A percentile compares a stretch with the other conserved stretches of the same genome.
These are phyloP conservation scores for Schrenkiella parvula DNA, from an alignment of 345 rosid genomes.

Conservation along the genomic window DNA sequence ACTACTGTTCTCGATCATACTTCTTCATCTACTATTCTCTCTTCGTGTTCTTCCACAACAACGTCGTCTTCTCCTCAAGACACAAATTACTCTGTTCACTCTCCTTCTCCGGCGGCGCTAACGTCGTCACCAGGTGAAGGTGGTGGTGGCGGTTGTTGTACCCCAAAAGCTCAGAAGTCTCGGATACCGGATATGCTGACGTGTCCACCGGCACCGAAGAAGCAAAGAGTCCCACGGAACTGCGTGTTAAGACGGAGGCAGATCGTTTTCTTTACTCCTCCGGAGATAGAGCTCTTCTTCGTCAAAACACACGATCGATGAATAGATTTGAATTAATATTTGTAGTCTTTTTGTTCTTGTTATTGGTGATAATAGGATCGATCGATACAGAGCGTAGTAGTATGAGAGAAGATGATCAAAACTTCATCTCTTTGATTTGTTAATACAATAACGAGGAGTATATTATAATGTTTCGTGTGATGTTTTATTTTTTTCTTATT, in stretches of 20 bases:
- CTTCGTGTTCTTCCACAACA: slow-evolving; percentile 22
- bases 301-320: slow-evolving; percentile 44
- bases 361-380: slow-evolving; percentile 6
- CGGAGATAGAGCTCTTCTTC: slow-evolving; percentile 94
- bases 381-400: slow-evolving; percentile 17
- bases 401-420: slow-evolving; percentile 4
- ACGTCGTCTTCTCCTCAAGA: slow-evolving; percentile 19
- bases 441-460: slow-evolving; percentile 31
- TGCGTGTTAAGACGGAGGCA: slow-evolving; percentile 51
- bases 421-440: slow-evolving; percentile 23
- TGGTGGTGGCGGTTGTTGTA: slow-evolving; percentile 43
- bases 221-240: slow-evolving; percentile 50
- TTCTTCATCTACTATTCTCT: slow-evolving; percentile 13
- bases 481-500: background rate
- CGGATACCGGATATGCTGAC: slow-evolving; percentile 73
- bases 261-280: slow-evolving; percentile 88
- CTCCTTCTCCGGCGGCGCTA: slow-evolving; percentile 17
- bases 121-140: slow-evolving; percentile 18
- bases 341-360: background rate
- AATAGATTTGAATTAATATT: background rate
- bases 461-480: slow-evolving; percentile 3
- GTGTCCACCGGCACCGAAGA: slow-evolving; percentile 99
- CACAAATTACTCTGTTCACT: slow-evolving; percentile 8
- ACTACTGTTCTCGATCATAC: slow-evolving; percentile 7
- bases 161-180: slow-evolving; percentile 71